Conservation (phyloP, 345 rosid species). For the Mercurialis annua region DNA sequence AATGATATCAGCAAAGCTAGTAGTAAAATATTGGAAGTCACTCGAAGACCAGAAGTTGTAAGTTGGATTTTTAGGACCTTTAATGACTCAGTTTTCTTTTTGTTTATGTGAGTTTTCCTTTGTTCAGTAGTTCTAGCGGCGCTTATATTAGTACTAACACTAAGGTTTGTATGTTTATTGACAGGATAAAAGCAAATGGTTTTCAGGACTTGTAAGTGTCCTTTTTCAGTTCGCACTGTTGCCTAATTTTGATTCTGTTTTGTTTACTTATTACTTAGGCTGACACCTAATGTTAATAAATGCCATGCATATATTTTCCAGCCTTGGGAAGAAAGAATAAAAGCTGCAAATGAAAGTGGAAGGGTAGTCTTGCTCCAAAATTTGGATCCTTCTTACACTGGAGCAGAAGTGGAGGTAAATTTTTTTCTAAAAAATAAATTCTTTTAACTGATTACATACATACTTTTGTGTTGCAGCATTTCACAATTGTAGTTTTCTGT, state of each 20-base stretch:
- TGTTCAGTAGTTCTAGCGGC: constrained; percentile 1
- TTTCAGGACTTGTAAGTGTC: constrained; percentile 61
- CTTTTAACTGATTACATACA: not conserved
- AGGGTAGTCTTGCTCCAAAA: constrained; percentile 67
- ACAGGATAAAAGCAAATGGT: constrained; percentile 85
- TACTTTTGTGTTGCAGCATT: not conserved
- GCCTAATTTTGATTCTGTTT: not conserved
- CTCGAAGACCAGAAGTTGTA: constrained; percentile 50
- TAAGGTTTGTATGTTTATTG: constrained; percentile 28
- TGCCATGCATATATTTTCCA: constrained; percentile 25
- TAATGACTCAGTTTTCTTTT: not conserved
- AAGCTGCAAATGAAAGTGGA: constrained; percentile 44
- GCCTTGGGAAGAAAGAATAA: constrained; percentile 78
- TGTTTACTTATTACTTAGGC: not conserved
- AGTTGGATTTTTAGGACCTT: constrained; percentile 33
- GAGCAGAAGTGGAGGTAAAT: constrained; percentile 70
- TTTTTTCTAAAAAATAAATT: not conserved
- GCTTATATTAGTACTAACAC: constrained; percentile 11
- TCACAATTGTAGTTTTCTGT: not conserved
- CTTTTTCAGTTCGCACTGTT: not conserved
- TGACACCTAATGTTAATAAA: constrained; percentile 12
- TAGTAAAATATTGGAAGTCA: constrained; percentile 38
- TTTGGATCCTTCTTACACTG: constrained; percentile 65
- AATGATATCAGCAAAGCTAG: constrained; percentile 25
- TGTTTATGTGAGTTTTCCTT: not conserved